Evolutionary conservation across 345 rosid species (phyloP).

Genomic region (Mallotus nudiflorus): DNA sequence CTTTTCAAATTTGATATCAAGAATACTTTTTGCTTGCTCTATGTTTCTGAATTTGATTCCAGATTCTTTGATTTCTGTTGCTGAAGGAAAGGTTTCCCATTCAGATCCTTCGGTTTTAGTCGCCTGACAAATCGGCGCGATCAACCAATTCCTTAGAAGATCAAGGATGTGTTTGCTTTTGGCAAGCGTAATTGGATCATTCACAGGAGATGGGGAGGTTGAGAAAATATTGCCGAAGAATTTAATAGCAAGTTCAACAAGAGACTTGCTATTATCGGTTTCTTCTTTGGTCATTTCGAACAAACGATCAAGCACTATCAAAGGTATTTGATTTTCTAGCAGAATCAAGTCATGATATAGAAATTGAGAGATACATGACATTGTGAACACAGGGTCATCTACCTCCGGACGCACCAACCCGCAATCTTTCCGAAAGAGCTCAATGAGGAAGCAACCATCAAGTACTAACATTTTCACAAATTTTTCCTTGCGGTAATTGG

Average conservation of each 20-base stretch:
- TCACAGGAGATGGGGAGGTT: background rate
- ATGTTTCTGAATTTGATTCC: conserved; percentile 5
- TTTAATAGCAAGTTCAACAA: background rate
- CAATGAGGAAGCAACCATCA: conserved; percentile 39
- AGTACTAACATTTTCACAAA: conserved; percentile 25
- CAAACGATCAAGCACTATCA: conserved; percentile 29
- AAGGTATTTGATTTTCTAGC: conserved; percentile 37
- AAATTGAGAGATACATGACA: conserved; percentile 28
- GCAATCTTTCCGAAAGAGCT: conserved; percentile 20
- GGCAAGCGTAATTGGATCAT: background rate
- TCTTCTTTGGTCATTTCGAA: conserved; percentile 4
- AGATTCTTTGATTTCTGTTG: background rate
- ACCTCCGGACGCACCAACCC: background rate
- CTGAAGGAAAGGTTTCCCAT: conserved; percentile 12
- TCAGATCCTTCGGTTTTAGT: accelerated
- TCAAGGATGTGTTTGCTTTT: conserved; percentile 22
- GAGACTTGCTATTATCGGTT: background rate
- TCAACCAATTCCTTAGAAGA: conserved; percentile 1
- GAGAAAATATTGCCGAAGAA: conserved; percentile 7
- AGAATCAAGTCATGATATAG: conserved; percentile 37
- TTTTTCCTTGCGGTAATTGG: background rate
- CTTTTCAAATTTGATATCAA: conserved; percentile 16
- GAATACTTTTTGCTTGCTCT: background rate
- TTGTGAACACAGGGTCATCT: conserved; percentile 27
- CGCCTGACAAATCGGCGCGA: background rate